Evolutionary conservation across 495 filamentous ascomycete species (phyloP), one percentile per base, ranked within the genome.

Genomic region (Neurospora hispaniola): DNA sequence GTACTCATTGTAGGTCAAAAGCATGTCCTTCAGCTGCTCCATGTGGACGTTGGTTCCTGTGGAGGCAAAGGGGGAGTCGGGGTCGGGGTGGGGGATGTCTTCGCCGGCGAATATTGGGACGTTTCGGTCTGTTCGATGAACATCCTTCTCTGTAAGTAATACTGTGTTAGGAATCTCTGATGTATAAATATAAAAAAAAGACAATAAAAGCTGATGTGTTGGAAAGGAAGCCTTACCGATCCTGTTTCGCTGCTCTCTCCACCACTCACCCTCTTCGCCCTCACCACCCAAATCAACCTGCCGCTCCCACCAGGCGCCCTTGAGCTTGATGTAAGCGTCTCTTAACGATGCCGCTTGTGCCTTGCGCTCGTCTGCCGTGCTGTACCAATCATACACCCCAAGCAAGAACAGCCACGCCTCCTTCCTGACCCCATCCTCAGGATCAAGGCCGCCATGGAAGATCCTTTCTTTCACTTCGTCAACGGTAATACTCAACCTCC

Each of bases 11-110:
- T 99, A 99, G 0, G 96, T 98, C 14, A 99, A 84, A 5, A 99
- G 90, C 94, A 99, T 97, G 77, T 99, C 96, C 81, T 99, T 99
- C 89, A 98, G 90, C 80, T 99, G 96, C 78, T 99, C 96, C 73
- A 99, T 87, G 81, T 99, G 96, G 42, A 98, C 95, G 75, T 99
- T 99, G 38, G 96, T 99, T 70, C 96, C 96, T 16, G 88, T 86
- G 69, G 91, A 90, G 27, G 94, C 93, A 78, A 98, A 99, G 1
- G 96, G 95, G 0, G 96, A 98, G 76, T 97, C 93, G 0, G 96
- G 96, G 76, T 99, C 96, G 0, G 96, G 96, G 79, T 99, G 96
- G n/a, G 96, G 94, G 69, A 93, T 97, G 76, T 99, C 96, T 82
- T 99, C 96, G 68, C 96, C 96, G 11, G 93, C 91, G 76, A 98